phyloP scores from a whole-genome alignment of 176 grass and related monocot genomes.

The Oryza punctata region DNA sequence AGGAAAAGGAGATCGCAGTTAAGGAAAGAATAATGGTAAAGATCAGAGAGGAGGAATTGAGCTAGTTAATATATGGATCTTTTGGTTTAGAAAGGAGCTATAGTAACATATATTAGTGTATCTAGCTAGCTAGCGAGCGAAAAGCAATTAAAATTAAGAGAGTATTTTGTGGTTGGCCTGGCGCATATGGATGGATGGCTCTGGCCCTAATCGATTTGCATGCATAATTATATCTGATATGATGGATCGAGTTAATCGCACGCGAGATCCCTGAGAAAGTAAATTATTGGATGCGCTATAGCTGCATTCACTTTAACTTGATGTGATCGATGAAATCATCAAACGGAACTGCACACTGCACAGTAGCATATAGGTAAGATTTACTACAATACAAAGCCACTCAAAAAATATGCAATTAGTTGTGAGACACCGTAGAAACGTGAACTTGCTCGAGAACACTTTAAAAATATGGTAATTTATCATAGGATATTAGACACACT shows the following conservation, averaged over 20 bases:
- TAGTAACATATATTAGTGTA: background rate
- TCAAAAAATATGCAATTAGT: no score
- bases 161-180: background rate
- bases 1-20: background rate
- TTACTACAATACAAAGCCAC: no score
- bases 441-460: no score
- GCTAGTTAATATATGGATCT: background rate
- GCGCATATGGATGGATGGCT: background rate
- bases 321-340: background rate
- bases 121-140: background rate
- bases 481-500: no score
- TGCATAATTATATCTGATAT: background rate
- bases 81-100: conserved; percentile 1
- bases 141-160: background rate
- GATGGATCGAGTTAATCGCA: background rate
- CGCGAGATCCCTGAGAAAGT: background rate
- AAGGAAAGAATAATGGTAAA: background rate
- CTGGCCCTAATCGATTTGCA: background rate
- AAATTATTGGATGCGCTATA: background rate
- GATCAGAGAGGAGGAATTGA: background rate
- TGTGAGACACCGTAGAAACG: no score
- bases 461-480: no score
- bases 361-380: background rate
- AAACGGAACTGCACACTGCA: background rate
- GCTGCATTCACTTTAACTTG: background rate